These are phyloP conservation scores for Monosporascus sp. DNA, from an alignment of 2,329 filamentous ascomycete genomes.

Conservation along the genomic window DNA sequence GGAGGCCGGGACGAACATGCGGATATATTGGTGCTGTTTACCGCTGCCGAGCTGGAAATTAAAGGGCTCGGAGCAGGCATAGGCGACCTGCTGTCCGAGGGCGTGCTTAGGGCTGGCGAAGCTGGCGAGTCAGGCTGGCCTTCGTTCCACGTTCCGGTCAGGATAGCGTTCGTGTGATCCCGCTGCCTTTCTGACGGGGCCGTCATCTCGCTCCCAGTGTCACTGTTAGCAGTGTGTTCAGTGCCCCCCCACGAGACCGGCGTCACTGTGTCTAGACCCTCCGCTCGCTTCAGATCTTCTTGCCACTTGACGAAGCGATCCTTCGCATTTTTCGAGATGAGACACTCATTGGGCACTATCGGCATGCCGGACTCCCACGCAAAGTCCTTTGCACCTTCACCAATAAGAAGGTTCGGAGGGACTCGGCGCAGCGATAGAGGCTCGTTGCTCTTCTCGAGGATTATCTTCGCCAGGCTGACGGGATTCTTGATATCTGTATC, in stretches of 20 bases:
- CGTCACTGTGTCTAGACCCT: slow-evolving; percentile 36
- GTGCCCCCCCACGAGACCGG: slow-evolving; percentile 18
- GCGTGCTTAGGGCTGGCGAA: slow-evolving; percentile 37
- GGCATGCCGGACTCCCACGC: slow-evolving; percentile 73
- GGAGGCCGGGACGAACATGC: slow-evolving; percentile 10
- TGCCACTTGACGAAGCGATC: slow-evolving; percentile 78
- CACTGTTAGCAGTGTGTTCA: not conserved
- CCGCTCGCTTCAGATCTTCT: slow-evolving; percentile 63
- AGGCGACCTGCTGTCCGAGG: slow-evolving; percentile 10
- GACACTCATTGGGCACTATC: slow-evolving; percentile 65
- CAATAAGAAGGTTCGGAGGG: slow-evolving; percentile 86
- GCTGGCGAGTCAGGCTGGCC: slow-evolving; percentile 55
- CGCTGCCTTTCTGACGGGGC: slow-evolving; percentile 18
- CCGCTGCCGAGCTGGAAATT: slow-evolving; percentile 8
- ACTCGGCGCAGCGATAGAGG: slow-evolving; percentile 82
- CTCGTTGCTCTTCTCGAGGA: slow-evolving; percentile 72
- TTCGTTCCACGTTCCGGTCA: slow-evolving; percentile 57
- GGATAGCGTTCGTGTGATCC: slow-evolving; percentile 50
- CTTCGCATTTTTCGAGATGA: slow-evolving; percentile 74
- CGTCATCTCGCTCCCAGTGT: slow-evolving; percentile 12
- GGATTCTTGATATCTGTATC: slow-evolving; percentile 84
- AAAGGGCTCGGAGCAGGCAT: slow-evolving; percentile 1
- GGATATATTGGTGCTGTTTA: slow-evolving; percentile 8
- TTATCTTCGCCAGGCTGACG: slow-evolving; percentile 75
- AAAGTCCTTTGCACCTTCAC: slow-evolving; percentile 80